These are phyloP conservation scores for Lactarius hatsudake DNA, from an alignment of 768 basidiomycete species.

Conservation along the genomic window DNA sequence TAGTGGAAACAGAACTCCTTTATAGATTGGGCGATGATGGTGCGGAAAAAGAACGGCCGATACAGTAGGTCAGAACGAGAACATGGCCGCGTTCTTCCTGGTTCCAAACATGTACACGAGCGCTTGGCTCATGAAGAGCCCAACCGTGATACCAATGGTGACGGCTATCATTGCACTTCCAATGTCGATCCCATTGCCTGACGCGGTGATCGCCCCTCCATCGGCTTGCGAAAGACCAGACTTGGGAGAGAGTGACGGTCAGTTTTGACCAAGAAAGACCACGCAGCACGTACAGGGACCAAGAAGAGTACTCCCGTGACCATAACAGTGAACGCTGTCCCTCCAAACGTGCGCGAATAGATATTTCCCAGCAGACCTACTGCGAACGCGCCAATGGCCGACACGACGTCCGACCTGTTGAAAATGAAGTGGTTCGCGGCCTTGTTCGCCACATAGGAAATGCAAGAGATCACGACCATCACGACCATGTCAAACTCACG, in stretches of 20 bases:
- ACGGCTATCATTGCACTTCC: slow-evolving; percentile 88
- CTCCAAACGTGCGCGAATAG: slow-evolving; percentile 78
- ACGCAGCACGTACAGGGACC: slow-evolving; percentile 62
- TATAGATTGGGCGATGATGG: background rate
- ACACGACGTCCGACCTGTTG: slow-evolving; percentile 79
- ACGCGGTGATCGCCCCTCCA: slow-evolving; percentile 71
- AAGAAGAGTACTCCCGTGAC: slow-evolving; percentile 85
- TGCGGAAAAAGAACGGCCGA: background rate
- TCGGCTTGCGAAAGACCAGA: slow-evolving; percentile 77
- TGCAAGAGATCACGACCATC: slow-evolving; percentile 84
- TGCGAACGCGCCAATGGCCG: slow-evolving; percentile 81
- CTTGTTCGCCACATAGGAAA: slow-evolving; percentile 75
- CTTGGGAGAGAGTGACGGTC: slow-evolving; percentile 37
- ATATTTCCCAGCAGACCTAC: slow-evolving; percentile 76
- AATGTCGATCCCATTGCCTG: slow-evolving; percentile 79
- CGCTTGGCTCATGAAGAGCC: slow-evolving; percentile 84
- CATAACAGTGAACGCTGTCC: slow-evolving; percentile 89
- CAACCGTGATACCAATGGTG: slow-evolving; percentile 86
- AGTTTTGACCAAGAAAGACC: slow-evolving; percentile 2
- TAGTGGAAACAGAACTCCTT: background rate
- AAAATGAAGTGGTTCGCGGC: slow-evolving; percentile 83
- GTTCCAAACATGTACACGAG: slow-evolving; percentile 84
- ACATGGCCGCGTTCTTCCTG: slow-evolving; percentile 80
- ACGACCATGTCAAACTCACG: slow-evolving; percentile 68
- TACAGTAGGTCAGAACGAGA: slow-evolving; percentile 58